A percentile compares a stretch with the other conserved stretches of the same genome.
Evolutionary conservation across 108 stramenopile genomes (phyloP).

Genomic region (Hondaea fermentalgiana): DNA sequence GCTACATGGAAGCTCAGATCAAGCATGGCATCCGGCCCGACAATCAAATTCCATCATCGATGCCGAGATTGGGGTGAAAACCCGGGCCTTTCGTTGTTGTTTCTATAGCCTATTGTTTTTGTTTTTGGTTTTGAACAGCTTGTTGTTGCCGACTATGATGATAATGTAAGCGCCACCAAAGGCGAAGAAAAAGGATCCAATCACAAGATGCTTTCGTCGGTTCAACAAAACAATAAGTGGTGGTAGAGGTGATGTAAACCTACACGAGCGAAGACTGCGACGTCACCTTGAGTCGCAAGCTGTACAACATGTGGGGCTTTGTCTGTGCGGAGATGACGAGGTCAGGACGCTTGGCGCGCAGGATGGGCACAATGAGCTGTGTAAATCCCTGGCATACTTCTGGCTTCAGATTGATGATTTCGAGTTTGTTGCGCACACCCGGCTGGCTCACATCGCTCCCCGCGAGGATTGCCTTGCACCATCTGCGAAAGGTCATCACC

Average conservation of each 20-base stretch:
- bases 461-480: background rate
- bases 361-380: background rate
- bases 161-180: too few relatives aligned
- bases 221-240: background rate
- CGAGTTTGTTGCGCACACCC: background rate
- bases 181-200: background rate
- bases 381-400: slow-evolving; percentile 10
- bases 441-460: background rate
- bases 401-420: background rate
- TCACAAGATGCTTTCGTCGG: background rate
- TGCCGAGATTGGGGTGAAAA: too few relatives aligned
- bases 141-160: too few relatives aligned
- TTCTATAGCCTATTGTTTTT: too few relatives aligned
- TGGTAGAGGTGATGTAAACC: background rate
- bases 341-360: background rate
- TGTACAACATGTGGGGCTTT: background rate
- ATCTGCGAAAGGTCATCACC: background rate
- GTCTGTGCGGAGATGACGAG: background rate
- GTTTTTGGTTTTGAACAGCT: too few relatives aligned
- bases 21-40: background rate
- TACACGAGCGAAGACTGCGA: background rate
- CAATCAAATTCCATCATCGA: too few relatives aligned
- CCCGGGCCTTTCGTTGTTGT: too few relatives aligned
- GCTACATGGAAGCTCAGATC: background rate
- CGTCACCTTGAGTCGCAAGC: background rate